Base-by-base conservation (phyloP, 2,329 filamentous ascomycete species). In the Huntiella bhutanensis region DNA sequence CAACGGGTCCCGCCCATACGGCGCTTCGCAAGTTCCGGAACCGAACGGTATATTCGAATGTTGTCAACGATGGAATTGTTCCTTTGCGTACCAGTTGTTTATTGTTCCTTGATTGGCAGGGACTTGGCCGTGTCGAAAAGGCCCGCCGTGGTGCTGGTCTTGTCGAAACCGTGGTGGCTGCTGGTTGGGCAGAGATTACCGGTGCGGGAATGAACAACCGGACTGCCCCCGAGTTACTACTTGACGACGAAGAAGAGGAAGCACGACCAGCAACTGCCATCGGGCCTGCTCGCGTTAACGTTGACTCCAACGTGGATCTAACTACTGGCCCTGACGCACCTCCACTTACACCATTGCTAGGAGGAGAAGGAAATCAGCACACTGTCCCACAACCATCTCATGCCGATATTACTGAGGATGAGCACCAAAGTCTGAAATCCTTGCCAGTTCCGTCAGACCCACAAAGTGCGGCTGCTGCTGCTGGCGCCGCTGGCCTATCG, bases 41-140 rank as follows among this genome's bases (percentile, higher is more conserved):
- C 58, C 72, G 88, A 12, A 96, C 91, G 0, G 70, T 95, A 1
- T 96, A 96, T 59, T 94, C 87, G 2, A 96, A 96, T 56, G 87
- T 96, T 10, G 88, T 96, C 54, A 96, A 96, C 57, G 88, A 96
- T 61, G 88, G 87, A 3, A 95, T 98, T 54, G 91, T 98, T 4
- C 91, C 91, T 2, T 65, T 98, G 33, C 77, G 91, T 16, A 98
- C 91, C 4, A 96, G 88, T 52, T 98, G 88, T 60, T 67, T 98
- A n/a, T 64, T 98, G 4, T 98, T 98, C 56, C 66, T 98, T 1
- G 91, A 98, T 58, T 98, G 91, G 91, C 82, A 87, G 61, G 91
- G 91, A 0, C 66, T 98, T 3, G 88, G 82, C 4, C 80, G 85
- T 35, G 91, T 98, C 1, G 86, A 96, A 53, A 98, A 98, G 61